Evolutionary conservation across 1,284 basidiomycete genomes (phyloP), one percentile per base, ranked within the genome.

Genomic region (Polyporus tsugae): DNA sequence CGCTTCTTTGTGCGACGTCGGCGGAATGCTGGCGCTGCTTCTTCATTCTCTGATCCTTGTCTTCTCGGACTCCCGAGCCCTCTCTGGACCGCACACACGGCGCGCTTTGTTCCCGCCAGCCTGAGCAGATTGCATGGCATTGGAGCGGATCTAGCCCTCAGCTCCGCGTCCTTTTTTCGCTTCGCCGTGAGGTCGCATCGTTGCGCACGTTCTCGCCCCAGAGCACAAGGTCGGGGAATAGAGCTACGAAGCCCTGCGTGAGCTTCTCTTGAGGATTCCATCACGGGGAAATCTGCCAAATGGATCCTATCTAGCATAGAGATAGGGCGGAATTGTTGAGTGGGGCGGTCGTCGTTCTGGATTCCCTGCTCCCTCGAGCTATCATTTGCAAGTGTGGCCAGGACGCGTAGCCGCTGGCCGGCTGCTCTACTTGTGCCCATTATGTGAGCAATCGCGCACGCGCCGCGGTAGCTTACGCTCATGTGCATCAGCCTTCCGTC

Each of bases 1-100:
- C 52, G 52, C 52, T 55, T 55, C 29, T 55, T 35, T 55, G 6
- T 55, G 33, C 29, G 52, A 35, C 29, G 52, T 55, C 52, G 52
- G 52, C 52, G 52, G 52, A 13, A 15, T 10, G 25, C 25, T 19
- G 29, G 15, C 7, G 15, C 29, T 3, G 15, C 25, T 35, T 55
- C 52, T 55, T 35, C 33, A 1, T 55, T 55, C 52, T 35, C 52
- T 55, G 52, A 35, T 55, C 52, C 52, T 33, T 35, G 52, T 4
- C 52, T 5, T 15, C 33, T 19, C 52, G 11, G 52, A 55, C 29
- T 55, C 52, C 52, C 29, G 52, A 55, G 52, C 4, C 19, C 5
- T 9, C 9, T 55, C 52, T 33, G 33, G 52, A 35, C 52, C 29
- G 17, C 29, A 15, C 22, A 13, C 17, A 35, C 4, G 46, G 52